These are phyloP conservation scores for Striga hermonthica DNA, from an alignment of 305 asterid genomes.

Conservation along the genomic window DNA sequence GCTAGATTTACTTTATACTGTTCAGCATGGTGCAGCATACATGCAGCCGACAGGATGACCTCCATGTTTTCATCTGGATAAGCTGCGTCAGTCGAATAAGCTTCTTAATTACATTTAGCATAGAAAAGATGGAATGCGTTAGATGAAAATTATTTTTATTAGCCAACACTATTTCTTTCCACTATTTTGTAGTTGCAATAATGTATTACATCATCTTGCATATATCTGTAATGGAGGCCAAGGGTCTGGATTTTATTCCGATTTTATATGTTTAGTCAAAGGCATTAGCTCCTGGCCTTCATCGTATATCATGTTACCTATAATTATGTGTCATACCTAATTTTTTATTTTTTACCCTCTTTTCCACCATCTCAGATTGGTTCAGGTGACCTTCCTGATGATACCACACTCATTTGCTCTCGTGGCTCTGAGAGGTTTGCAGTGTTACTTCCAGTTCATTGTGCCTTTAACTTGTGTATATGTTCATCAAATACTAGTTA, in stretches of 20 bases:
- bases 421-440: constrained; percentile 87
- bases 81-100: too few relatives aligned
- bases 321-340: constrained; percentile 15
- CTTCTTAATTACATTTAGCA: too few relatives aligned
- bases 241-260: constrained; percentile 2
- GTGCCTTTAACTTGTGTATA: constrained; percentile 8
- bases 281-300: constrained; percentile 7
- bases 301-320: constrained; percentile 9
- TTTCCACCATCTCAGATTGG: constrained; percentile 60
- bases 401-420: constrained; percentile 81
- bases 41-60: too few relatives aligned
- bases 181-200: too few relatives aligned
- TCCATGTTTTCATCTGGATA: too few relatives aligned
- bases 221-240: constrained; percentile 9
- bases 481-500: too few relatives aligned
- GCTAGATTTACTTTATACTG: not conserved
- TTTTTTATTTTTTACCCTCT: not conserved
- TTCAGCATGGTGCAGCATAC: too few relatives aligned
- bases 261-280: constrained; percentile 10
- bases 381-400: constrained; percentile 85
- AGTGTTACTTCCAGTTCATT: constrained; percentile 8
- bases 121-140: too few relatives aligned
- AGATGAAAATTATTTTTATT: too few relatives aligned
- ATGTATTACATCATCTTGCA: not conserved
- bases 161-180: too few relatives aligned